Evolutionary conservation across 306 rosid species (phyloP).

Genomic region (Elaeagnus macrophylla): DNA sequence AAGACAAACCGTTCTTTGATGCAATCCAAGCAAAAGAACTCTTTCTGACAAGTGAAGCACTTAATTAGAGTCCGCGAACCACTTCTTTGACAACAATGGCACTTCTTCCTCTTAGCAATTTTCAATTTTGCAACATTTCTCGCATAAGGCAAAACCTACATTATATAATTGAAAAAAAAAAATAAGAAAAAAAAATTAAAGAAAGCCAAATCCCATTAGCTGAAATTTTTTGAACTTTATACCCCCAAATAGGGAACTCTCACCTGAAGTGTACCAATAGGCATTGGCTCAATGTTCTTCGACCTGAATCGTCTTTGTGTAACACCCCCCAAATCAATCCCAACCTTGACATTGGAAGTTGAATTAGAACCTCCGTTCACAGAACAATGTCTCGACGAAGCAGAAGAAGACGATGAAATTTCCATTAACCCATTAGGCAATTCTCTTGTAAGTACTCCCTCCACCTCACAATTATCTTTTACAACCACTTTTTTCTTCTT

Average conservation of each 20-base stretch:
- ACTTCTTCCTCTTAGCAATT: conserved; percentile 58
- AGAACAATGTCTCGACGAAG: conserved; percentile 26
- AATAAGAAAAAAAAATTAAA: neutral
- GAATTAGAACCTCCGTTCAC: conserved; percentile 60
- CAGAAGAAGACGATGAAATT: conserved; percentile 51
- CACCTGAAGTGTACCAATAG: conserved; percentile 57
- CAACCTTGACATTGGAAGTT: conserved; percentile 42
- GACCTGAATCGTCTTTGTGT: conserved; percentile 71
- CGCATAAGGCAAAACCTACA: conserved; percentile 44
- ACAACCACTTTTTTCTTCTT: conserved; percentile 17
- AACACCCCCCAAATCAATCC: conserved; percentile 27
- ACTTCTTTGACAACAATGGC: conserved; percentile 82
- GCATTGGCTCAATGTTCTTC: conserved; percentile 66
- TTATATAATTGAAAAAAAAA: neutral
- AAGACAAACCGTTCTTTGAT: conserved; percentile 66
- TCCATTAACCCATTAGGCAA: conserved; percentile 90
- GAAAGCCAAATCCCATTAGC: conserved; percentile 7
- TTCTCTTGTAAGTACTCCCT: conserved; percentile 51
- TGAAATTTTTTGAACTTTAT: neutral
- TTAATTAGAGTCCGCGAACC: conserved; percentile 47
- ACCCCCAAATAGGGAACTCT: neutral
- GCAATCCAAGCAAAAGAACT: conserved; percentile 79
- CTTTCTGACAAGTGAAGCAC: conserved; percentile 75
- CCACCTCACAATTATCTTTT: conserved; percentile 38
- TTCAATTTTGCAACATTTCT: conserved; percentile 33